Evolutionary conservation across 2,329 filamentous ascomycete genomes (phyloP), one percentile per base, ranked within the genome.

Genomic region (Dactylellina sp.): DNA sequence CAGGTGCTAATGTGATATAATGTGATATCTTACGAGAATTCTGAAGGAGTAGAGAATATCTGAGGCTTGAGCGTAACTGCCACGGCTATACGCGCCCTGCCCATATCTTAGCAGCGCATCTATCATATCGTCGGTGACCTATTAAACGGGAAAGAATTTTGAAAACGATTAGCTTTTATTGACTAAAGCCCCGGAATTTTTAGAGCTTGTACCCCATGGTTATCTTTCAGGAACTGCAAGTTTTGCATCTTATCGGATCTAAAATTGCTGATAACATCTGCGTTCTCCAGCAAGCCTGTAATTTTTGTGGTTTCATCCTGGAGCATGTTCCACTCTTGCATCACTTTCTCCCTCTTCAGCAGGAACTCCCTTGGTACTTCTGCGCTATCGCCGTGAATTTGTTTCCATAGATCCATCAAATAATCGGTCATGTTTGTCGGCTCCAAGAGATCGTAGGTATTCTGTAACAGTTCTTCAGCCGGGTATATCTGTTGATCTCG

Each of bases 371-470:
- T 86, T 56, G 95, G 93, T 37, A 74, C 44, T 75, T 91, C 87
- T 62, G 91, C 84, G 75, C 91, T 87, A 74, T 90, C 86, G 79
- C 89, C 86, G 84, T 98, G 89, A 77, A 99, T 88, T 80, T 97
- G 91, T 81, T 91, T 91, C 86, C 96, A 92, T 78, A 99, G 85
- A 80, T 90, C 91, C 80, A 93, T 93, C 62, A 98, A 92, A 82
- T 96, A 99, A 83, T 99, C 95, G 80, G 91, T 95, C 95, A 99
- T 99, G 86, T 98, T 97, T 80, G 95, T 98, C 82, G 93, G 89
- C 85, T 96, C 94, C 78, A 99, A 88, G 71, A 99, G 89, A 83
- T 94, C 90, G 82, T 94, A 97, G 83, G 97, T 97, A 79, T 93
- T 89, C 81, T 91, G 88, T 76, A 90, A 89, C 79, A 96, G 89